A percentile compares a stretch with the other conserved stretches of the same genome.
Conservation (phyloP, 2,329 filamentous ascomycete genomes). For the Phoma sp. region DNA sequence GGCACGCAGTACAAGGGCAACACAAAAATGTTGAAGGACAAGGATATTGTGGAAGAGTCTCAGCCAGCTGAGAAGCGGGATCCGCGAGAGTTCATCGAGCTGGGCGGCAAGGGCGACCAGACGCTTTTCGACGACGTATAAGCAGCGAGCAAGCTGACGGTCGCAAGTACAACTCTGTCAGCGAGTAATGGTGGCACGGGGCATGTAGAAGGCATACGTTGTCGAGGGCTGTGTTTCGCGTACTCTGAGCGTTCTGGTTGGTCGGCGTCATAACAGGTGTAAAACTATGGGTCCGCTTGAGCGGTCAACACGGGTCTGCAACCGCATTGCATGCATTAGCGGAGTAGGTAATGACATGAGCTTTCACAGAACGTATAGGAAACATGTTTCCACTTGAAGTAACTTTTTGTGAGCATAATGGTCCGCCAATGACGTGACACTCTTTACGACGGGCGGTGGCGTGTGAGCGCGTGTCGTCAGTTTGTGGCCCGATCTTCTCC, state of each 20-base stretch:
- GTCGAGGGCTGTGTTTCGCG: conserved; percentile 21
- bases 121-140: conserved; percentile 64
- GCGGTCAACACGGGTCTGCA: conserved; percentile 12
- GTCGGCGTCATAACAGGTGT: conserved; percentile 20
- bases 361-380: conserved; percentile 4
- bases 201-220: conserved; percentile 4
- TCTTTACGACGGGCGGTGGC: conserved; percentile 21
- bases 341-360: conserved; percentile 7
- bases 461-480: conserved; percentile 26
- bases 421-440: conserved; percentile 30
- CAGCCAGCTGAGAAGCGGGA: conserved; percentile 71
- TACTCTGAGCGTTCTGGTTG: conserved; percentile 23
- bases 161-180: background rate
- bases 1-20: conserved; percentile 24
- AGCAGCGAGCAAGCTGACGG: background rate
- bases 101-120: conserved; percentile 87
- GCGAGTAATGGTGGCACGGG: conserved; percentile 6
- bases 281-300: conserved; percentile 21
- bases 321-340: conserved; percentile 5
- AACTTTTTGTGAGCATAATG: background rate
- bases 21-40: conserved; percentile 24
- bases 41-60: conserved; percentile 59
- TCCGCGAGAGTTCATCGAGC: conserved; percentile 77
- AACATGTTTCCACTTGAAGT: background rate
- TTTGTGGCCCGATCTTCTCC: conserved; percentile 33